Evolutionary conservation across 2,329 filamentous ascomycete species (phyloP).

Genomic region (Cladorrhinum sp.): DNA sequence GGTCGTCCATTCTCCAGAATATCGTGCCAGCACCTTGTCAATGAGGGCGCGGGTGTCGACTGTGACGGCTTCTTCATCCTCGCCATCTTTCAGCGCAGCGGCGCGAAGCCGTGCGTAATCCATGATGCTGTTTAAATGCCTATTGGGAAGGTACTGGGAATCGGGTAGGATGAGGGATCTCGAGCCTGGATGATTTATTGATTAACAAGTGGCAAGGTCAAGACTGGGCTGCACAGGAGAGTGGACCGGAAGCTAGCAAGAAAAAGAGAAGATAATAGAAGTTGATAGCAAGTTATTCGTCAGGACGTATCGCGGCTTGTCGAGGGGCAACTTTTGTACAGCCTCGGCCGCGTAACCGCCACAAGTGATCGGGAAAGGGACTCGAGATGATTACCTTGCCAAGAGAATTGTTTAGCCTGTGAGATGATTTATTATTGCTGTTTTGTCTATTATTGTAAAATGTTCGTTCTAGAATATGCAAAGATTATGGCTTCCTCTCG

Average conservation of each 20-base stretch:
- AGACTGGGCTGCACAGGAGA: too few species aligned
- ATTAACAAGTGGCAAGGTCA: neutral
- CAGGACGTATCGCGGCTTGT: too few species aligned
- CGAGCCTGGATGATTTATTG: too few species aligned
- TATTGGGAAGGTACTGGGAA: too few species aligned
- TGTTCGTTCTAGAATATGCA: neutral
- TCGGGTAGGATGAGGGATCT: too few species aligned
- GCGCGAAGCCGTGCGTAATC: slow-evolving; percentile 77
- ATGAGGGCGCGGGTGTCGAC: slow-evolving; percentile 96
- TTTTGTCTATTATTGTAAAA: neutral
- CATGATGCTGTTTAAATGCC: too few species aligned
- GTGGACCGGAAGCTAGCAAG: neutral
- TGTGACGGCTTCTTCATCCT: slow-evolving; percentile 94
- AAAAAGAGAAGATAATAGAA: neutral
- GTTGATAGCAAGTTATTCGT: neutral
- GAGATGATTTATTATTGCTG: neutral
- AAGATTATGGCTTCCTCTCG: too few species aligned
- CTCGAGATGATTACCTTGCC: neutral
- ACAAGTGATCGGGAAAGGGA: too few species aligned
- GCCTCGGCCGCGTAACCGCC: neutral
- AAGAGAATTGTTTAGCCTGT: too few species aligned
- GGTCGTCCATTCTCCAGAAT: slow-evolving; percentile 91
- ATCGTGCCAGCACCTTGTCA: slow-evolving; percentile 94
- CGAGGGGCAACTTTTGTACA: neutral
- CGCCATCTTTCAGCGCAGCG: slow-evolving; percentile 78